Conservation (phyloP, 768 basidiomycete genomes). For the Pleurotus cornucopiae region DNA sequence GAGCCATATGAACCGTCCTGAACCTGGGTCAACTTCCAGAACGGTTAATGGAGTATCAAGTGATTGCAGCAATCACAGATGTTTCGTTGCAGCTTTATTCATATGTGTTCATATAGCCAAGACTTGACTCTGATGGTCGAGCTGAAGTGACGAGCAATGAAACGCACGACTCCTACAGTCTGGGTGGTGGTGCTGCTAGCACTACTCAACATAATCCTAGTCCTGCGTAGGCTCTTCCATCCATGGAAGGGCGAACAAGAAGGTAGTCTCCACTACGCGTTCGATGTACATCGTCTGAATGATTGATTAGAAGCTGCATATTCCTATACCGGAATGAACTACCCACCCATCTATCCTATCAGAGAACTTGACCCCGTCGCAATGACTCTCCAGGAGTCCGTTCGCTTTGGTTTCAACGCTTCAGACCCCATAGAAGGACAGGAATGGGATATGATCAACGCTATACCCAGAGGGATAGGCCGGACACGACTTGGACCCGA, state of each 20-base stretch:
- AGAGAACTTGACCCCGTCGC: slow-evolving; percentile 6
- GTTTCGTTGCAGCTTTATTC: not conserved
- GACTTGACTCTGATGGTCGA: not conserved
- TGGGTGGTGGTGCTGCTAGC: not conserved
- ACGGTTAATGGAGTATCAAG: not conserved
- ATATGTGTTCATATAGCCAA: not conserved
- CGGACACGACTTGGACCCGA: slow-evolving; percentile 19
- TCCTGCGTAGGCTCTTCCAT: not conserved
- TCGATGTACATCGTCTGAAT: not conserved
- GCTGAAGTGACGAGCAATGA: not conserved
- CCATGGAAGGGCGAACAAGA: not conserved
- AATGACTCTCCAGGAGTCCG: slow-evolving; percentile 16
- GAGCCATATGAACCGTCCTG: not conserved
- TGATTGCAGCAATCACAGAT: not conserved
- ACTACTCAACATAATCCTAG: not conserved
- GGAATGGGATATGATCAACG: slow-evolving; percentile 9
- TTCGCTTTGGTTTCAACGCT: slow-evolving; percentile 14
- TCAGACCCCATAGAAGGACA: slow-evolving; percentile 10
- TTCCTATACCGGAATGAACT: slow-evolving; percentile 4
- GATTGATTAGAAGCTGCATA: not conserved
- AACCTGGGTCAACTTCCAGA: not conserved
- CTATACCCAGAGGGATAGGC: slow-evolving; percentile 17
- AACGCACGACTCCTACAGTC: not conserved
- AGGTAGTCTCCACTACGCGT: not conserved
- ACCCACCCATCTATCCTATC: slow-evolving; percentile 4